Base-by-base conservation (phyloP, 129 eudicot genomes). In the Flaveria linearis region DNA sequence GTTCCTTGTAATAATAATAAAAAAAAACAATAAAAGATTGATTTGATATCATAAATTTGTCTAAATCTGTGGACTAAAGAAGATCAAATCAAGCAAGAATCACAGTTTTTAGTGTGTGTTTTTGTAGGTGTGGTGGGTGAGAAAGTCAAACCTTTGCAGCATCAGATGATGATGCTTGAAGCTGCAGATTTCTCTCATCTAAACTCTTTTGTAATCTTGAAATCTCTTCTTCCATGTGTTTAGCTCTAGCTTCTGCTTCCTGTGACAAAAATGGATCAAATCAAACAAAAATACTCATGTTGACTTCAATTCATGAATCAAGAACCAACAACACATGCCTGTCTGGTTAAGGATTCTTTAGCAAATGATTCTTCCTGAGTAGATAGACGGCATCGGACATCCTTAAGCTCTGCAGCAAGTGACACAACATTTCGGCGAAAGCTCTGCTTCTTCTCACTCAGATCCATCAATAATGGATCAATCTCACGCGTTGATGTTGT, bases 331-430 rank as follows among this genome's bases (percentile, higher is more conserved):
- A 49, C 25, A 76, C 88, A 18, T 83, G 67, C 99, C 97, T 91
- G 87, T 82, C 99, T 91, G 11, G 94, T 95, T 74, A 86, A 83
- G 47, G 96, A 82, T 89, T 91, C 99, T 23, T 76, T 87, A 79
- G 83, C 89, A 76, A 80, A 86, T 4, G 91, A 89, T 43, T 83
- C 86, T 56, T 89, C 91, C 58, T 86, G 89, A 42, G 71, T 82
- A 18, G 97, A 85, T n/a, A 91, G 89, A 17, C 99, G 91, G 66
- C 66, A 68, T 9, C 99, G 86, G 18, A 95, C 96, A 42, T 95
- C 99, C 84, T 89, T 95, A 22, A 95, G 88, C 87, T 95, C 99
- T 7, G 95, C 88, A 30, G 99, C 99, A 51, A 95, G 85, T 12
- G 90, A 85, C 82, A 91, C 97, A 23, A 93, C 97, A 76, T 85